These are phyloP conservation scores for Giardia muris DNA, from an alignment of 208 protist genomes.

Conservation along the genomic window DNA sequence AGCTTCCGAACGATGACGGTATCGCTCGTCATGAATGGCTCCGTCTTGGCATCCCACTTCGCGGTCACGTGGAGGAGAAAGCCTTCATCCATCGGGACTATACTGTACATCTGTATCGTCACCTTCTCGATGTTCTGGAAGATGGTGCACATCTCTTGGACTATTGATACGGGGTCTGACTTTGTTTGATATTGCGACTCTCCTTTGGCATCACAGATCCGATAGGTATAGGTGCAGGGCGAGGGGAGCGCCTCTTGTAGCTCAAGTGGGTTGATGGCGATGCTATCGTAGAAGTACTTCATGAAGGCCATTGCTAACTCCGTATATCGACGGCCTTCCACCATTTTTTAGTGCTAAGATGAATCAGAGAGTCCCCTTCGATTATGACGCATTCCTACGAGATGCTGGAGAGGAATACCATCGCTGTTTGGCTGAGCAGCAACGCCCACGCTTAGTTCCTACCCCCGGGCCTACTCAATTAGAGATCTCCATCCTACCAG, in stretches of 20 bases:
- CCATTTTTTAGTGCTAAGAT: background rate
- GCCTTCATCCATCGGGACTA: background rate
- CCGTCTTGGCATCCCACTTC: background rate
- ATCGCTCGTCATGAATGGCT: too few species aligned
- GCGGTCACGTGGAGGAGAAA: background rate
- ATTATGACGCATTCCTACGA: background rate
- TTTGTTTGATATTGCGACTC: background rate
- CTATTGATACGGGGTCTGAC: background rate
- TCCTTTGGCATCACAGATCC: background rate
- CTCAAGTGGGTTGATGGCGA: background rate
- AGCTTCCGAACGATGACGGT: too few species aligned
- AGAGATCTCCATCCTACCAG: background rate
- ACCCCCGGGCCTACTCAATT: background rate
- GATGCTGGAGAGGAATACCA: background rate
- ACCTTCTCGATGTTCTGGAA: background rate
- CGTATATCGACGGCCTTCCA: background rate
- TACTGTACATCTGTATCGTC: background rate
- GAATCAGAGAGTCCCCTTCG: background rate
- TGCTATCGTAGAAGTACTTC: background rate
- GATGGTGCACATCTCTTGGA: background rate
- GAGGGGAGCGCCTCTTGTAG: background rate
- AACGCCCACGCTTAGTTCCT: background rate
- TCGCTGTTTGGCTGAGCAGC: background rate
- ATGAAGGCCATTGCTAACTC: background rate
- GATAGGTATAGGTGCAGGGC: background rate